phyloP scores from a whole-genome alignment of 2,329 filamentous ascomycete genomes.

The Pseudophaeomoniella oleicola region DNA sequence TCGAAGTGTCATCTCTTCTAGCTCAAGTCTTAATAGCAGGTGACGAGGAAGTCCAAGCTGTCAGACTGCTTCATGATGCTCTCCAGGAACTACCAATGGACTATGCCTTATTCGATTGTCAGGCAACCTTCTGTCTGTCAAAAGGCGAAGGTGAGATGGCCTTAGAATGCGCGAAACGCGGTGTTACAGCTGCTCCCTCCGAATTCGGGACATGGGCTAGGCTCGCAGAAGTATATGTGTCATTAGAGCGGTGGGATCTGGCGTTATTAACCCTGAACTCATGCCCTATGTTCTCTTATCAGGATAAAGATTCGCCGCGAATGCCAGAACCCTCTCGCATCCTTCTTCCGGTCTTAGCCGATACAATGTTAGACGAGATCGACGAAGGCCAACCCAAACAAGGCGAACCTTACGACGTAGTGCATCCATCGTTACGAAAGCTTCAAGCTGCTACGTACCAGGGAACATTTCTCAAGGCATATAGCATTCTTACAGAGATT shows the following conservation, averaged over 20 bases:
- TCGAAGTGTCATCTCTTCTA: slow-evolving; percentile 85
- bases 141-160: slow-evolving; percentile 83
- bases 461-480: slow-evolving; percentile 90
- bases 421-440: slow-evolving; percentile 74
- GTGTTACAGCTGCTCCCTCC: slow-evolving; percentile 86
- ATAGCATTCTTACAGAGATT: slow-evolving; percentile 86
- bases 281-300: slow-evolving; percentile 99
- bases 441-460: slow-evolving; percentile 81
- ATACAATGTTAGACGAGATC: slow-evolving; percentile 88
- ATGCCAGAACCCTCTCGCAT: slow-evolving; percentile 90
- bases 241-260: slow-evolving; percentile 91
- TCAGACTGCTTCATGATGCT: slow-evolving; percentile 73
- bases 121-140: slow-evolving; percentile 78
- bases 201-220: slow-evolving; percentile 96
- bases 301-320: slow-evolving; percentile 89
- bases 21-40: slow-evolving; percentile 86
- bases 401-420: slow-evolving; percentile 65
- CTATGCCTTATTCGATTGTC: slow-evolving; percentile 87
- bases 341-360: slow-evolving; percentile 69
- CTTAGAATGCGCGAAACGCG: slow-evolving; percentile 81
- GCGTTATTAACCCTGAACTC: slow-evolving; percentile 92
- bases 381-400: slow-evolving; percentile 67
- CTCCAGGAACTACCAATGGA: slow-evolving; percentile 92
- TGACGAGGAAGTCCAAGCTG: slow-evolving; percentile 92
- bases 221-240: slow-evolving; percentile 83